Evolutionary conservation across 2,329 filamentous ascomycete species (phyloP).

Genomic region (Aotearoamyces nothofagi): DNA sequence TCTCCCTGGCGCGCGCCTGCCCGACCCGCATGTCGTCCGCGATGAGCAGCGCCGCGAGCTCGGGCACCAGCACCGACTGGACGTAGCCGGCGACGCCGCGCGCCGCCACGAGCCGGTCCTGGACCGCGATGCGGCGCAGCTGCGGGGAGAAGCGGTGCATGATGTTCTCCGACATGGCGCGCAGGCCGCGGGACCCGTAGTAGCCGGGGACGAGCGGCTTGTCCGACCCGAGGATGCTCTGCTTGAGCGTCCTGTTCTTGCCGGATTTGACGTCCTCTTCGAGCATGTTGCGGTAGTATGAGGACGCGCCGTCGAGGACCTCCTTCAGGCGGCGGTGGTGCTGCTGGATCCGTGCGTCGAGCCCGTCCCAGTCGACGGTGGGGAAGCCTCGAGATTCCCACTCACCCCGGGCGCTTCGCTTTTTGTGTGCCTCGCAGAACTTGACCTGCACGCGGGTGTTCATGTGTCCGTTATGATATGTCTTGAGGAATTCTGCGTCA

Average conservation of each 20-base stretch:
- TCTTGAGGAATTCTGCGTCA: conserved; percentile 34
- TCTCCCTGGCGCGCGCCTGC: conserved; percentile 21
- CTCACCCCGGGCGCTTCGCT: conserved; percentile 30
- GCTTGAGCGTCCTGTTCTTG: conserved; percentile 41
- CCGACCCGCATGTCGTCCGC: conserved; percentile 40
- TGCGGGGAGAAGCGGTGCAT: conserved; percentile 41
- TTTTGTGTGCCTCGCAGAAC: conserved; percentile 52
- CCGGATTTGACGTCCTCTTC: conserved; percentile 38
- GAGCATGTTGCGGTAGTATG: conserved; percentile 44
- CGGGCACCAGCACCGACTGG: conserved; percentile 63
- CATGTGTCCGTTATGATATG: conserved; percentile 33
- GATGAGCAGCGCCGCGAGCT: conserved; percentile 39
- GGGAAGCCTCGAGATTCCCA: conserved; percentile 42
- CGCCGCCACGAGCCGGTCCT: conserved; percentile 50
- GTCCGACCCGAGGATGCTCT: conserved; percentile 29
- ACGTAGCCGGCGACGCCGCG: conserved; percentile 55
- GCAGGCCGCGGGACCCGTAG: conserved; percentile 63
- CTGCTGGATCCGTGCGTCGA: conserved; percentile 40
- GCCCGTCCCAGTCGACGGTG: conserved; percentile 47
- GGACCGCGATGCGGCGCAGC: conserved; percentile 44
- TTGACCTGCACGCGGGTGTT: conserved; percentile 40
- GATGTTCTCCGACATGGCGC: conserved; percentile 56
- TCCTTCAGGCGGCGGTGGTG: conserved; percentile 39
- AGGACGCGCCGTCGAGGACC: conserved; percentile 39
- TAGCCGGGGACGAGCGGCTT: conserved; percentile 58